Conservation (phyloP, 1,284 basidiomycete species). For the Rhodotorula sp. region DNA sequence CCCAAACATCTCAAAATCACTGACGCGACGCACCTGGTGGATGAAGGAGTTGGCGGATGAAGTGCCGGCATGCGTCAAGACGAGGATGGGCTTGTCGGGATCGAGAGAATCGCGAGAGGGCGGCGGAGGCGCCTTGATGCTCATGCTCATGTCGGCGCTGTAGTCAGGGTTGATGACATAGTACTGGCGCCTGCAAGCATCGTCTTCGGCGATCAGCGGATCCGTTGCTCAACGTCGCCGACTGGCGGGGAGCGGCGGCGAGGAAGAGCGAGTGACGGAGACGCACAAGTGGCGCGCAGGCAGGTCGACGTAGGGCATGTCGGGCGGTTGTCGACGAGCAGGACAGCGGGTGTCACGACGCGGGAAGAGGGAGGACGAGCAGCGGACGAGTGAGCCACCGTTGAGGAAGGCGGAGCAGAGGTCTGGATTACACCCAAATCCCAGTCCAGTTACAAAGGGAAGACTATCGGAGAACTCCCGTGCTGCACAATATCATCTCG, state of each 20-base stretch:
- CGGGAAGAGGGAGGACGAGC: not conserved
- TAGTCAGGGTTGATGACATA: slow-evolving; percentile 23
- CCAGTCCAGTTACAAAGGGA: no score
- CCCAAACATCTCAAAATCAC: no score
- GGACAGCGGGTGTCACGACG: no score
- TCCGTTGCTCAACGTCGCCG: no score
- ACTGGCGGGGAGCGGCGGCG: not conserved
- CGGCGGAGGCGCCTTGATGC: not conserved
- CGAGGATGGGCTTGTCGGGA: slow-evolving; percentile 7
- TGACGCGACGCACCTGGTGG: slow-evolving; percentile 5
- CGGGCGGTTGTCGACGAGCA: not conserved
- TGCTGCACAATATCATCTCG: no score
- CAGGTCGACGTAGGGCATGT: slow-evolving; percentile 21
- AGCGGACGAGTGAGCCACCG: not conserved
- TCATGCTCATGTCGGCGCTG: not conserved
- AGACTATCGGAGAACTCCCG: no score
- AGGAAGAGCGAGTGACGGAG: not conserved
- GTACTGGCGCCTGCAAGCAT: slow-evolving; percentile 17
- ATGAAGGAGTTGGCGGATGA: slow-evolving; percentile 16
- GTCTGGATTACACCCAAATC: no score
- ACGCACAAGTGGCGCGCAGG: slow-evolving; percentile 7
- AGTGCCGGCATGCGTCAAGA: slow-evolving; percentile 18
- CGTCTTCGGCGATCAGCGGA: not conserved
- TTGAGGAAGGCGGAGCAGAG: not conserved
- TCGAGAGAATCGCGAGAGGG: not conserved